Conservation (phyloP, 495 filamentous ascomycete genomes). For the Neurospora sp. region DNA sequence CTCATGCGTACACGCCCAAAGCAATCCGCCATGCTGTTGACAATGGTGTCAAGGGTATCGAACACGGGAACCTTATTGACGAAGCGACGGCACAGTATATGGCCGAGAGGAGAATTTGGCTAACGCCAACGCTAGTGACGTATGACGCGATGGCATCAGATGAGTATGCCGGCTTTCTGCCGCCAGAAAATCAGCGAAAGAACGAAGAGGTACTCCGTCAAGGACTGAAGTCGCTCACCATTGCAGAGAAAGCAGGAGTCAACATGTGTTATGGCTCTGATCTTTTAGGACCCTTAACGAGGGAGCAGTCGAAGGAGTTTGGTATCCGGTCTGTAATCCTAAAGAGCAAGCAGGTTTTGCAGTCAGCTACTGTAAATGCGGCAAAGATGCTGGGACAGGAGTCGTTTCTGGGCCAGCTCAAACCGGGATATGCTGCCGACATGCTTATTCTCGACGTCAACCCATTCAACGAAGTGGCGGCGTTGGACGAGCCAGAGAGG, state of each 20-base stretch:
- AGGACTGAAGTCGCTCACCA: slow-evolving; percentile 33
- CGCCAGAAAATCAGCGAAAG: slow-evolving; percentile 30
- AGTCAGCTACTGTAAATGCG: slow-evolving; percentile 42
- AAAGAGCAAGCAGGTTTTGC: slow-evolving; percentile 32
- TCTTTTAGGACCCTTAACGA: slow-evolving; percentile 37
- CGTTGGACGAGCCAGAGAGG: not conserved
- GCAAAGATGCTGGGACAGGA: slow-evolving; percentile 36
- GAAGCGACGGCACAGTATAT: slow-evolving; percentile 37
- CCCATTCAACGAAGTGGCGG: not conserved
- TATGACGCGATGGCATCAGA: slow-evolving; percentile 39
- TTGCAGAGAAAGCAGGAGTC: slow-evolving; percentile 37
- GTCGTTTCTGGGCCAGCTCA: slow-evolving; percentile 33
- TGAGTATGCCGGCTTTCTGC: slow-evolving; percentile 32
- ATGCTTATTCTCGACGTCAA: not conserved
- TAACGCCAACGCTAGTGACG: slow-evolving; percentile 45
- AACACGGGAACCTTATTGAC: slow-evolving; percentile 48
- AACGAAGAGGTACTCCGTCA: slow-evolving; percentile 36
- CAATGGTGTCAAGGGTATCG: slow-evolving; percentile 46
- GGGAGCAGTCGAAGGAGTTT: slow-evolving; percentile 42
- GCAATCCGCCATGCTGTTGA: slow-evolving; percentile 43
- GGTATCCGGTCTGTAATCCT: slow-evolving; percentile 33
- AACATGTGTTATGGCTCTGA: slow-evolving; percentile 48
- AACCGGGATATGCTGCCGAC: not conserved
- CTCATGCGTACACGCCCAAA: slow-evolving; percentile 43
- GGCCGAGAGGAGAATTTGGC: slow-evolving; percentile 33